These are phyloP conservation scores for Pilatotrama ljubarskyi DNA, from an alignment of 768 basidiomycete genomes.

Conservation along the genomic window DNA sequence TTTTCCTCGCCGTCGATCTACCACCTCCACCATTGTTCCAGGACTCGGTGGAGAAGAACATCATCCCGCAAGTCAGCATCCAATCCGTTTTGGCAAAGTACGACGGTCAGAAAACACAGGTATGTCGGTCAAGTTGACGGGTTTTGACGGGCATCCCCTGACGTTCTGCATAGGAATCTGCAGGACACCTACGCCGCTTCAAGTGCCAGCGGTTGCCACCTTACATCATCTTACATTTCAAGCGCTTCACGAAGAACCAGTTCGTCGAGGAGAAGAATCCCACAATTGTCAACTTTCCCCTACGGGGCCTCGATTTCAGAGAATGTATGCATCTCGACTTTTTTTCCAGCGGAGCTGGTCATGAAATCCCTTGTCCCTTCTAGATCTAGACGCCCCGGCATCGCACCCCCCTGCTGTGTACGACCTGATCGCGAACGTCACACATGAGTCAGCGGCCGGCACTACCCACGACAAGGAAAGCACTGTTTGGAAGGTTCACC, in stretches of 20 bases:
- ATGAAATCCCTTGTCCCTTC: neutral
- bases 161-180: constrained; percentile 63
- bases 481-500: constrained; percentile 91
- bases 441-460: constrained; percentile 93
- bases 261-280: constrained; percentile 99
- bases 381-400: constrained; percentile 78
- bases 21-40: constrained; percentile 98
- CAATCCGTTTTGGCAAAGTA: constrained; percentile 91
- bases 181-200: constrained; percentile 82
- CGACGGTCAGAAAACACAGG: constrained; percentile 89
- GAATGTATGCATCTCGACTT: constrained; percentile 65
- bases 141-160: constrained; percentile 17
- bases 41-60: constrained; percentile 95
- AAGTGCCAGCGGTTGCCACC: constrained; percentile 88
- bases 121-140: constrained; percentile 34
- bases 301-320: constrained; percentile 87
- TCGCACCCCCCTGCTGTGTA: constrained; percentile 69
- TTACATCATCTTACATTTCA: constrained; percentile 93
- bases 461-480: constrained; percentile 91
- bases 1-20: constrained; percentile 94
- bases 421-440: constrained; percentile 94
- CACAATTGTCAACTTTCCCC: constrained; percentile 96
- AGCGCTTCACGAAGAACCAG: constrained; percentile 92
- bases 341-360: too few relatives aligned
- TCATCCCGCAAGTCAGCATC: constrained; percentile 96